Evolutionary conservation across 1,139 yeast genomes (phyloP).

Genomic region (Debaryomycetaceae sp.): DNA sequence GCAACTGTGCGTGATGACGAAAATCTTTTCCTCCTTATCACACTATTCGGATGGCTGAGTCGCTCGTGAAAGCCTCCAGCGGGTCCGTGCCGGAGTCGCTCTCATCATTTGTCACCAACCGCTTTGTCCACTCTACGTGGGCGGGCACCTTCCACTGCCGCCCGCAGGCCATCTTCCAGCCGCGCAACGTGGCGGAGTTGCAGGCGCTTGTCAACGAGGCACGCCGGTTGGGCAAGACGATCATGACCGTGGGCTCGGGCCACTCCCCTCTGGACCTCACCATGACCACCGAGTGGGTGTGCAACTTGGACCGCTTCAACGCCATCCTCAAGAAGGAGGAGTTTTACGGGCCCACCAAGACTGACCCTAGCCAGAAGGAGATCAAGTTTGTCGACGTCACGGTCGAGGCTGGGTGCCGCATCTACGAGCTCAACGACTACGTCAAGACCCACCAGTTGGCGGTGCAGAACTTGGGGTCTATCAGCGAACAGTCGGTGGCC

Average conservation of each 20-base stretch:
- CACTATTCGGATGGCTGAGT: too few species aligned
- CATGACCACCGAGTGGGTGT: slow-evolving; percentile 83
- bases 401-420: slow-evolving; percentile 86
- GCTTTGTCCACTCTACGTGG: slow-evolving; percentile 68
- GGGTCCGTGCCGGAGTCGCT: slow-evolving; percentile 27
- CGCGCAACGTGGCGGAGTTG: slow-evolving; percentile 60
- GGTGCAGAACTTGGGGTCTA: slow-evolving; percentile 88
- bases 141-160: slow-evolving; percentile 80
- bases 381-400: slow-evolving; percentile 82
- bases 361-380: slow-evolving; percentile 26
- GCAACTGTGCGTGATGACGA: too few species aligned
- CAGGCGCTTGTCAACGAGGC: slow-evolving; percentile 64
- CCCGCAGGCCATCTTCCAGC: slow-evolving; percentile 80
- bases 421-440: slow-evolving; percentile 70
- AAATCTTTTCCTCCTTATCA: too few species aligned
- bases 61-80: too few species aligned
- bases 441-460: slow-evolving; percentile 67
- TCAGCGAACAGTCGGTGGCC: slow-evolving; percentile 89
- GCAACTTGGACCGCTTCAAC: slow-evolving; percentile 77
- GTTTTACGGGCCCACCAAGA: slow-evolving; percentile 34
- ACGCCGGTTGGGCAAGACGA: slow-evolving; percentile 51
- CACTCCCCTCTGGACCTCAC: slow-evolving; percentile 93
- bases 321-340: slow-evolving; percentile 42
- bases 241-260: slow-evolving; percentile 89
- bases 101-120: slow-evolving; percentile 31